Evolutionary conservation across 495 filamentous ascomycete species (phyloP), one percentile per base, ranked within the genome.

Genomic region (Podospora anserina): DNA sequence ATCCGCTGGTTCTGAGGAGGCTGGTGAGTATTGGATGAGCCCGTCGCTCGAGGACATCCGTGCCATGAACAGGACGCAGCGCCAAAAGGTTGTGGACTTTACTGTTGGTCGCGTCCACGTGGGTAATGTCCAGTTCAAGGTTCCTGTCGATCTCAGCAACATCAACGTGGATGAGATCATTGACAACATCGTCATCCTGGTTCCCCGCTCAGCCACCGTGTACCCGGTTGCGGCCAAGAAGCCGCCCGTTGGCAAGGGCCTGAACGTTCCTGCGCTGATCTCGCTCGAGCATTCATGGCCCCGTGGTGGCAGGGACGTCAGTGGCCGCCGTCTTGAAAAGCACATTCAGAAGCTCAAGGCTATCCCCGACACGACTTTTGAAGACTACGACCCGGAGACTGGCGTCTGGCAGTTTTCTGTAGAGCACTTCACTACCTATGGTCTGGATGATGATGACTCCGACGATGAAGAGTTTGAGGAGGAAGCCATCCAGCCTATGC

Each of bases 391-490:
- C 55, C 81, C 76, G 54, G 85, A 90, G 20, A 91, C 87, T 34
- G 95, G 95, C 64, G 86, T 90, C 27, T 99, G 95, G 95, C 85
- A 86, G 6, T 99, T 99, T 82, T 88, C 82, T 20, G 95, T 99
- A 54, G 88, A 92, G 68, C 95, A 99, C 78, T 99, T 93, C 78
- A 97, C 93, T 18, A 97, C 93, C 9, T 99, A 99, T 77, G 93
- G 89, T n/a, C 83, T 97, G 62, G 90, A 93, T 70, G 92, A 95
- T 70, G 91, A 94, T 57, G 91, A 92, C 28, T 90, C 92, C 44
- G 91, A 93, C 27, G 86, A 85, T 61, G 82, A 81, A 72, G 91
- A 93, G 59, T 90, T 90, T 39, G 90, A 92, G 59, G 91, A 92
- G 49, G 86, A 88, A 18, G 86, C 85, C 61, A 81, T 80, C 39